Evolutionary conservation across 2,329 filamentous ascomycete species (phyloP).

Genomic region (Arthrobotrys conoides): DNA sequence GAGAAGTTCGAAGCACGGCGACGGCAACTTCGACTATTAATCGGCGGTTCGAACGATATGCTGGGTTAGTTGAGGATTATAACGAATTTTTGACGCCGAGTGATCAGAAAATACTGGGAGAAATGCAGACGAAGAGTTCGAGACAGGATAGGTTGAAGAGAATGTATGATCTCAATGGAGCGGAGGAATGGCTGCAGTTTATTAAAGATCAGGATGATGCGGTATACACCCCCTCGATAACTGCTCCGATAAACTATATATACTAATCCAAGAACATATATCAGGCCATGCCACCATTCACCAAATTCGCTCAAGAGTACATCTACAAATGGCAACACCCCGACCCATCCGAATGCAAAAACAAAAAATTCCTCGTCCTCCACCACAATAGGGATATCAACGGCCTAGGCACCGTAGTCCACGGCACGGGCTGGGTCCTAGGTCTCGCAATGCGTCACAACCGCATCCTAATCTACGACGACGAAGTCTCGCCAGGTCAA

Average conservation of each 20-base stretch:
- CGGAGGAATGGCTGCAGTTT: slow-evolving; percentile 51
- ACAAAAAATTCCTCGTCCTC: slow-evolving; percentile 60
- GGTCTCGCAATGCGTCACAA: slow-evolving; percentile 61
- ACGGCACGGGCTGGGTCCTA: slow-evolving; percentile 58
- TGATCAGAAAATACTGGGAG: slow-evolving; percentile 38
- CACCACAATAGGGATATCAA: slow-evolving; percentile 62
- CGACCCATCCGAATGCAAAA: slow-evolving; percentile 34
- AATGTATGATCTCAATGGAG: slow-evolving; percentile 53
- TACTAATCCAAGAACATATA: background rate
- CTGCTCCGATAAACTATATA: background rate
- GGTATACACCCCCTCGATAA: background rate
- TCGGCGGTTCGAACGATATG: slow-evolving; percentile 52
- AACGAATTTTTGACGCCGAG: slow-evolving; percentile 17
- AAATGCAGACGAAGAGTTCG: slow-evolving; percentile 22
- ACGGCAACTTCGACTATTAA: slow-evolving; percentile 34
- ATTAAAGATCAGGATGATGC: slow-evolving; percentile 59
- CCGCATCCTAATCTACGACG: slow-evolving; percentile 62
- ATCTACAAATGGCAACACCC: slow-evolving; percentile 61
- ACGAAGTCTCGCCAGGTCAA: slow-evolving; percentile 54
- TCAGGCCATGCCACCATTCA: slow-evolving; percentile 62
- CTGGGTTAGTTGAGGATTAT: slow-evolving; percentile 52
- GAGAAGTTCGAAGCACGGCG: slow-evolving; percentile 1
- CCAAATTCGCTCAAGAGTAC: slow-evolving; percentile 62
- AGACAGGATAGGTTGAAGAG: slow-evolving; percentile 41
- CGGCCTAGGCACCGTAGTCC: slow-evolving; percentile 61